phyloP scores from a whole-genome alignment of 2,329 filamentous ascomycete genomes.

The Ascochyta clinopodiicola region DNA sequence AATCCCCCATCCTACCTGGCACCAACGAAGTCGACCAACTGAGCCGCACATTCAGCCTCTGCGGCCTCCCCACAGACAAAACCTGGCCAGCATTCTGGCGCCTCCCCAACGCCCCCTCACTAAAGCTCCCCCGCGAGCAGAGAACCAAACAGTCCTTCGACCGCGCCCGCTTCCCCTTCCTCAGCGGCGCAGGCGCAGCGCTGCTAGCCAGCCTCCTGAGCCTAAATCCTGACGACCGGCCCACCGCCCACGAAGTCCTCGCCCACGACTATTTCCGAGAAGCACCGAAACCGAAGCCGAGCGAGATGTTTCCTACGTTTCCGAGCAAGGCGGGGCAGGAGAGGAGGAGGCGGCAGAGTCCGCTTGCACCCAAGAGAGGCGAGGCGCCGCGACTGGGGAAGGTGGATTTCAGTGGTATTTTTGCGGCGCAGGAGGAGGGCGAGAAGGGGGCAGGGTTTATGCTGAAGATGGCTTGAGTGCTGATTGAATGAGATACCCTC shows the following conservation, averaged over 20 bases:
- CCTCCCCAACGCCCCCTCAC: conserved; percentile 81
- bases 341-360: conserved; percentile 74
- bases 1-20: conserved; percentile 83
- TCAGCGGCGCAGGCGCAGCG: conserved; percentile 75
- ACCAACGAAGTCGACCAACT: conserved; percentile 93
- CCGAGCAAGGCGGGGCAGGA: conserved; percentile 95
- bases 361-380: conserved; percentile 82
- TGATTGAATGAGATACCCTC: neutral
- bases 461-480: conserved; percentile 40
- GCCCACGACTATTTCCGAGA: conserved; percentile 85
- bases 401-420: conserved; percentile 58
- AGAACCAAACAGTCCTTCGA: conserved; percentile 60
- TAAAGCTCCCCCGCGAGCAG: conserved; percentile 65
- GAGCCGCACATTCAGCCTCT: conserved; percentile 80
- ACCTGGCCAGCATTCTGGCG: conserved; percentile 86
- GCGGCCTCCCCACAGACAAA: conserved; percentile 82
- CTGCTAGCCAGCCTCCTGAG: conserved; percentile 74
- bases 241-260: conserved; percentile 75
- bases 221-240: conserved; percentile 75
- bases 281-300: conserved; percentile 86
- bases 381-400: conserved; percentile 59
- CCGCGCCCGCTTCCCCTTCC: conserved; percentile 78
- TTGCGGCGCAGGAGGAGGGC: conserved; percentile 56
- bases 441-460: conserved; percentile 57
- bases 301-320: conserved; percentile 95